Conservation (phyloP, 1,139 yeast species). For the Yarrowia galli region DNA sequence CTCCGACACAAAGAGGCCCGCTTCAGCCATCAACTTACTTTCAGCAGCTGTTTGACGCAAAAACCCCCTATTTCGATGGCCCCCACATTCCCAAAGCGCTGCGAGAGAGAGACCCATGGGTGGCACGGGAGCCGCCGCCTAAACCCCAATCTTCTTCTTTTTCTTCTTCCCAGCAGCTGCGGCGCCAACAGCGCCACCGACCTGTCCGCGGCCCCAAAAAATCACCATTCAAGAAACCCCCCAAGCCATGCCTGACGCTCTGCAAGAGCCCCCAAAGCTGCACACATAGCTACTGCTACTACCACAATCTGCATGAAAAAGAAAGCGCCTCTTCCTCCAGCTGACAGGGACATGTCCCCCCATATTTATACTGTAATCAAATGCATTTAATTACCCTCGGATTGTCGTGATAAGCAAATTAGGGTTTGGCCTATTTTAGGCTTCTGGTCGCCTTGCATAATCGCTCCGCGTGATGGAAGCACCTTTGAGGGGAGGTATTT, state of each 20-base stretch:
- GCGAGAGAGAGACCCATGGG: neutral
- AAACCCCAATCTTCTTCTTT: neutral
- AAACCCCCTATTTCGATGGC: neutral
- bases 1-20: neutral
- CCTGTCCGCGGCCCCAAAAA: neutral
- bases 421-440: slow-evolving; percentile 18
- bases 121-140: neutral
- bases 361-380: slow-evolving; percentile 21
- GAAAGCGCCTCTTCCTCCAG: too few relatives aligned
- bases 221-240: too few relatives aligned
- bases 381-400: slow-evolving; percentile 27
- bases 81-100: neutral
- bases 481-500: slow-evolving; percentile 21
- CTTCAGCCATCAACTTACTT: slow-evolving; percentile 4
- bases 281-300: neutral
- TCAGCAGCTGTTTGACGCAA: neutral
- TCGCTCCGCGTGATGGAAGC: slow-evolving; percentile 39
- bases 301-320: neutral
- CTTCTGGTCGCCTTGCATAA: slow-evolving; percentile 36
- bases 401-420: slow-evolving; percentile 21
- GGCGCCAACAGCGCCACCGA: neutral
- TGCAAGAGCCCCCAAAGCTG: neutral
- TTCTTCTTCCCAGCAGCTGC: too few relatives aligned
- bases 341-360: neutral
- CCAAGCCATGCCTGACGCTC: neutral